Conservation (phyloP, 225 moss, liverwort and hornwort genomes). For the Polytrichum formosum region DNA sequence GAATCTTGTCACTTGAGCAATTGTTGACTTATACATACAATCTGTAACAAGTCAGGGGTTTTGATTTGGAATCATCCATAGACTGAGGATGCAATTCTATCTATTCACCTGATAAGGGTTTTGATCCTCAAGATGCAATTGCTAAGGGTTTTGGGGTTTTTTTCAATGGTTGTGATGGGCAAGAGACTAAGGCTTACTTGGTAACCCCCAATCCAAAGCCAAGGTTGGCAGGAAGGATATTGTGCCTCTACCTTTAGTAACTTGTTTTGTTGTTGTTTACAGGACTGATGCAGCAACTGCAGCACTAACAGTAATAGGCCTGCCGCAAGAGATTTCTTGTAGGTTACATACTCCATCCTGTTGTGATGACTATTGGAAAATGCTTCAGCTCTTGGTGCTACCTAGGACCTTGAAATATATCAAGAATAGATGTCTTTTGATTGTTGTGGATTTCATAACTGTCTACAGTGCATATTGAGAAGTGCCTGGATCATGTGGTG, state of each 20-base stretch:
- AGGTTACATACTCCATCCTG: conserved; percentile 8
- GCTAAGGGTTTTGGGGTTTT: too few species aligned
- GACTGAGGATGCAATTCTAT: neutral
- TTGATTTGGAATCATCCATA: too few species aligned
- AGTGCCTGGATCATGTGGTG: neutral
- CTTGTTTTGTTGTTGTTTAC: conserved; percentile 19
- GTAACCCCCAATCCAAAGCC: neutral
- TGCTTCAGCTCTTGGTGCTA: neutral
- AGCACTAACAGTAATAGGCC: conserved; percentile 38
- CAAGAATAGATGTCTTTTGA: neutral
- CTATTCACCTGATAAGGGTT: too few species aligned
- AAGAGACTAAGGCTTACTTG: conserved; percentile 8
- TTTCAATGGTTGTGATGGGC: too few species aligned
- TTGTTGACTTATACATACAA: too few species aligned
- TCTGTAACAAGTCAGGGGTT: neutral
- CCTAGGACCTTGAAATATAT: neutral
- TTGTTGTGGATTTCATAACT: neutral
- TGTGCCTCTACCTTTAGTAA: neutral
- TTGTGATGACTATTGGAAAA: neutral
- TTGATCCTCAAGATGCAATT: too few species aligned
- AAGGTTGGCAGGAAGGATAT: neutral
- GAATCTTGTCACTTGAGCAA: too few species aligned
- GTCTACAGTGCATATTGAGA: neutral
- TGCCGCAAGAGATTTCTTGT: conserved; percentile 50
- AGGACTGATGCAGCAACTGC: conserved; percentile 38